A percentile compares a stretch with the other conserved stretches of the same genome.
Evolutionary conservation across 768 basidiomycete species (phyloP).

Genomic region (Russula griseocarnosa): DNA sequence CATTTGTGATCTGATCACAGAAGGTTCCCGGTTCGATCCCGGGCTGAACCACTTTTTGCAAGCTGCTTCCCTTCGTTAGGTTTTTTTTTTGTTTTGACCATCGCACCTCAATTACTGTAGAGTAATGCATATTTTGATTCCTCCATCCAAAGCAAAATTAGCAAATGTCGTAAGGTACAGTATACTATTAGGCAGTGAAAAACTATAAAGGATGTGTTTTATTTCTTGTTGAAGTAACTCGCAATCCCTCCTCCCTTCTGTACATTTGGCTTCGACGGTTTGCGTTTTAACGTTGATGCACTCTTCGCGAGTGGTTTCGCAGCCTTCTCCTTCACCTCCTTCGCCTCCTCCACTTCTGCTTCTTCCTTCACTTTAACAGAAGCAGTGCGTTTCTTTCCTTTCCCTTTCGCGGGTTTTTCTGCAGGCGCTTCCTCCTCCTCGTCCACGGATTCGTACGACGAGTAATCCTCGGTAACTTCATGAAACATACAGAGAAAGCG

Average conservation of each 20-base stretch:
- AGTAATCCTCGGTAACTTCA: conserved; percentile 72
- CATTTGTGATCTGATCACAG: conserved; percentile 36
- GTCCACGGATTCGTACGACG: conserved; percentile 73
- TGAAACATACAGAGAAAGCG: no score
- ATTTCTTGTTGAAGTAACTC: conserved; percentile 22
- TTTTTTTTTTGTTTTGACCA: no score
- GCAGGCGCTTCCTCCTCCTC: conserved; percentile 47
- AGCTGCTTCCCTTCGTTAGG: no score
- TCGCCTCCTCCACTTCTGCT: background rate
- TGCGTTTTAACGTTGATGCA: conserved; percentile 10
- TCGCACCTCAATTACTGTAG: no score
- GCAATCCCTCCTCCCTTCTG: conserved; percentile 24
- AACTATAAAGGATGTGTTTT: no score
- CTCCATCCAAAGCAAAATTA: no score
- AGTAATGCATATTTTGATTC: no score
- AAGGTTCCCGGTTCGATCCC: conserved; percentile 49
- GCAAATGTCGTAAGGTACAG: background rate
- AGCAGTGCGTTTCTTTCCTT: conserved; percentile 21
- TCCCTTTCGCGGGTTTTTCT: conserved; percentile 23
- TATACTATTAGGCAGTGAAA: background rate
- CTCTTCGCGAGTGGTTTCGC: conserved; percentile 12
- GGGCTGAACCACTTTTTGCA: conserved; percentile 40
- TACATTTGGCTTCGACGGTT: conserved; percentile 14
- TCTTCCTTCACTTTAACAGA: conserved; percentile 15
- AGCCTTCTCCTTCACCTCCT: conserved; percentile 10